Conservation (phyloP, 257 asterid genomes). For the Solanum piurae region DNA sequence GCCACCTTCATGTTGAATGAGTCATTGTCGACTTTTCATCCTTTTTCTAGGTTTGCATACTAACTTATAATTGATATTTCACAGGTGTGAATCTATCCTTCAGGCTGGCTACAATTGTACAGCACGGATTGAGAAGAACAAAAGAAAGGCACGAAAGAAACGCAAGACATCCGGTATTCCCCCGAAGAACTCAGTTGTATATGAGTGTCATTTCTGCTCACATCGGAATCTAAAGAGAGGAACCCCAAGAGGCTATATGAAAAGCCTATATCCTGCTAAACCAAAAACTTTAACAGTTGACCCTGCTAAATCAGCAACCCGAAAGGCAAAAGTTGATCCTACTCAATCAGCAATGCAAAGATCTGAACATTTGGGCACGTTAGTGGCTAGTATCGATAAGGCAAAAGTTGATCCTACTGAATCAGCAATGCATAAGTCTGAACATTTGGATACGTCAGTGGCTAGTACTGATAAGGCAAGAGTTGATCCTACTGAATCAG, state of each 20-base stretch:
- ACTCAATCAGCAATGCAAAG: neutral
- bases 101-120: constrained; percentile 62
- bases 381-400: neutral
- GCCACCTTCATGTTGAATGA: neutral
- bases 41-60: neutral
- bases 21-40: neutral
- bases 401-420: neutral
- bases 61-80: neutral
- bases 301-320: constrained; percentile 1
- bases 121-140: constrained; percentile 43
- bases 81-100: constrained; percentile 69
- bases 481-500: neutral
- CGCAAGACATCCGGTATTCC: constrained; percentile 21
- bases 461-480: neutral
- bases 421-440: neutral
- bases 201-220: constrained; percentile 58
- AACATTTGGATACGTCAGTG: neutral
- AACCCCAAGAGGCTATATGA: constrained; percentile 53
- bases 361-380: neutral
- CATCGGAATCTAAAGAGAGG: constrained; percentile 61
- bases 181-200: constrained; percentile 46
- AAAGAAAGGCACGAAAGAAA: constrained; percentile 15
- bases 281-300: constrained; percentile 12
- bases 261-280: constrained; percentile 39
- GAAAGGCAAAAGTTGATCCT: neutral